Evolutionary conservation across 768 basidiomycete genomes (phyloP).

Genomic region (Exsudoporus frostii): DNA sequence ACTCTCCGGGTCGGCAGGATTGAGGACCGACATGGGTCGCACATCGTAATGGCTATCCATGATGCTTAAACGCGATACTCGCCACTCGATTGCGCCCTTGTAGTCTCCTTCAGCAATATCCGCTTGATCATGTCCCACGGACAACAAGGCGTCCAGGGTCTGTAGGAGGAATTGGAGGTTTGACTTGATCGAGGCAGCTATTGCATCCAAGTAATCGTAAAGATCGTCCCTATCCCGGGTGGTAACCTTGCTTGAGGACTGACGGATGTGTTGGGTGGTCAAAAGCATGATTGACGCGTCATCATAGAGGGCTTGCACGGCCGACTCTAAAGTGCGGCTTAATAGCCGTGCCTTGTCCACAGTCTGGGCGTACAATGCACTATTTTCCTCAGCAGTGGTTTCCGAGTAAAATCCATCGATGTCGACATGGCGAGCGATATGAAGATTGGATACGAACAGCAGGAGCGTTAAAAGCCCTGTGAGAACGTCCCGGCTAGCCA

Average conservation of each 20-base stretch:
- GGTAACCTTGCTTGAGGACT: neutral
- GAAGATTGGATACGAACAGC: constrained; percentile 60
- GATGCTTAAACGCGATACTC: constrained; percentile 66
- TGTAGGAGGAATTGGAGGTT: constrained; percentile 56
- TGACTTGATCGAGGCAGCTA: constrained; percentile 50
- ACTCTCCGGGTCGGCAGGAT: constrained; percentile 39
- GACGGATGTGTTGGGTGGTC: constrained; percentile 45
- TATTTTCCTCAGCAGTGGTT: constrained; percentile 37
- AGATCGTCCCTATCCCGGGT: constrained; percentile 20
- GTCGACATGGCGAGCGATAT: constrained; percentile 79
- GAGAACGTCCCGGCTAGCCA: constrained; percentile 48
- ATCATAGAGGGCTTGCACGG: constrained; percentile 72
- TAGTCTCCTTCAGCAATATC: constrained; percentile 69
- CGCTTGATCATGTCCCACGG: constrained; percentile 68
- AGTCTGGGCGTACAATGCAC: constrained; percentile 56
- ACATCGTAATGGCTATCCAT: constrained; percentile 50
- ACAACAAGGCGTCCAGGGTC: constrained; percentile 58
- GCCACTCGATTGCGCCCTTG: constrained; percentile 73
- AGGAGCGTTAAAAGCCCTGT: constrained; percentile 58
- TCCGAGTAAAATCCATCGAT: constrained; percentile 68
- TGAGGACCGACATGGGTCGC: constrained; percentile 38
- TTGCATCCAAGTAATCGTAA: constrained; percentile 45
- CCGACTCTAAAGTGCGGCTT: constrained; percentile 66
- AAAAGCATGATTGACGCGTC: constrained; percentile 61
- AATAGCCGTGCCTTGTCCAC: constrained; percentile 68